A percentile compares a stretch with the other conserved stretches of the same genome.
phyloP scores from a whole-genome alignment of 805 yeast genomes.

The Metschnikowia noctiluminum region DNA sequence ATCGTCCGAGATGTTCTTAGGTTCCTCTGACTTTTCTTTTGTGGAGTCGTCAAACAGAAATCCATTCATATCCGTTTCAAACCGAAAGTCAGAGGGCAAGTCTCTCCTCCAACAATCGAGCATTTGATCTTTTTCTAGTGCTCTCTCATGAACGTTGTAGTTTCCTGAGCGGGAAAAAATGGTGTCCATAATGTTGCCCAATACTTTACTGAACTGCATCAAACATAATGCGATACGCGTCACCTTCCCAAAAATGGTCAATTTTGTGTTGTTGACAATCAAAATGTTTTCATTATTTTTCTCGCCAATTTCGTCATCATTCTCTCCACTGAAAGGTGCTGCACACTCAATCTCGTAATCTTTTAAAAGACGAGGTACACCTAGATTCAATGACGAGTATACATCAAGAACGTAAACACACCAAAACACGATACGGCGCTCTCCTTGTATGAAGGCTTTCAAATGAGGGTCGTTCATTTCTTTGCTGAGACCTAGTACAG shows the following conservation, averaged over 20 bases:
- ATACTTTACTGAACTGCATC: conserved; percentile 66
- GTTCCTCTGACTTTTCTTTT: conserved; percentile 14
- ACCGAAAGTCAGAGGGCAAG: conserved; percentile 56
- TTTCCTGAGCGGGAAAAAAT: conserved; percentile 58
- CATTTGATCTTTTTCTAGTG: conserved; percentile 52
- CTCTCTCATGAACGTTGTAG: conserved; percentile 23
- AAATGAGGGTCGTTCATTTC: conserved; percentile 33
- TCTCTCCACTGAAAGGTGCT: conserved; percentile 57
- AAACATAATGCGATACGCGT: conserved; percentile 58
- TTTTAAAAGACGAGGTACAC: conserved; percentile 76
- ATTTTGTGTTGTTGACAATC: conserved; percentile 54
- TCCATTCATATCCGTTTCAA: conserved; percentile 63
- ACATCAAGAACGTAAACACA: conserved; percentile 73
- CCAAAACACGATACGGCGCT: conserved; percentile 83
- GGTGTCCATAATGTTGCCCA: conserved; percentile 70
- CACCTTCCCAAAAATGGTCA: conserved; percentile 69
- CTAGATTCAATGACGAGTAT: conserved; percentile 70
- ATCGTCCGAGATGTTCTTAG: neutral
- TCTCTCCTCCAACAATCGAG: conserved; percentile 78
- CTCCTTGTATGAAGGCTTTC: conserved; percentile 71
- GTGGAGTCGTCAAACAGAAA: conserved; percentile 33
- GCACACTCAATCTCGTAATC: conserved; percentile 87
- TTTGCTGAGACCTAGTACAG: conserved; percentile 63
- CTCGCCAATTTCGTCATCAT: conserved; percentile 33
- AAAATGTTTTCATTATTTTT: conserved; percentile 50